Base-by-base conservation (phyloP, 2,329 filamentous ascomycete genomes). In the Penicillium psychrosexuale region DNA sequence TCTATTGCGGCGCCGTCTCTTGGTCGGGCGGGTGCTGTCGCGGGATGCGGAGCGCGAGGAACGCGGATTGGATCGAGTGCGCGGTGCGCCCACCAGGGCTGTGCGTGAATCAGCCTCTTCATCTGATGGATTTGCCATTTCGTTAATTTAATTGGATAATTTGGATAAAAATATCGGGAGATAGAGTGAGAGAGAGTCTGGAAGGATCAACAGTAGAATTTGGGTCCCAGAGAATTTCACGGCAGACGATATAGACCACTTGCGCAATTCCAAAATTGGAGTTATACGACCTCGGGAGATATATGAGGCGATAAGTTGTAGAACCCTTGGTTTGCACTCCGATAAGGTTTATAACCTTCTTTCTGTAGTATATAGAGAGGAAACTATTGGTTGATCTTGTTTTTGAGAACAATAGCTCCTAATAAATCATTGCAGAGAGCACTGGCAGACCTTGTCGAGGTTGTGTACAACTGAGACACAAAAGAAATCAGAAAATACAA, bases 91-190 rank as follows among this genome's bases (percentile, higher is more conserved):
- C 24, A 80, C 68, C 3, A 72, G 69, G 43, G 75, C 75, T 36
- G 76, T 80, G 45, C 79, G 71, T 17, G 79, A 81, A 60, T 81
- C 72, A 46, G 69, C 67, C 31, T 75, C 71, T 46, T 74, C 69
- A 40, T 62, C 68, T 28, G 68, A 65, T 30, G 39, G 34, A 12
- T 55, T 39, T 11, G 39, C 33, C 52, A 55, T 55, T 12, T 2
- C 12, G 9, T 5, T 6, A 36, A 24, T 4, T 24, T 24, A 24
- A 24, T 24, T 24, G 22, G 22, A 28, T 28, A 8, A 28, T 28
- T 19, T 40, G 34, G 8, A 31, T 5, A 17, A 15, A 40, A 31
- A n/a, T 19, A 44, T 44, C 15, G 12, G 28, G 33, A n/a, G 0
- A 15, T n/a, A 44, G 19, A 43, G 28, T 7, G 8, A 13, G 15